These are phyloP conservation scores for Suillus spraguei DNA, from an alignment of 768 basidiomycete genomes.

Conservation along the genomic window DNA sequence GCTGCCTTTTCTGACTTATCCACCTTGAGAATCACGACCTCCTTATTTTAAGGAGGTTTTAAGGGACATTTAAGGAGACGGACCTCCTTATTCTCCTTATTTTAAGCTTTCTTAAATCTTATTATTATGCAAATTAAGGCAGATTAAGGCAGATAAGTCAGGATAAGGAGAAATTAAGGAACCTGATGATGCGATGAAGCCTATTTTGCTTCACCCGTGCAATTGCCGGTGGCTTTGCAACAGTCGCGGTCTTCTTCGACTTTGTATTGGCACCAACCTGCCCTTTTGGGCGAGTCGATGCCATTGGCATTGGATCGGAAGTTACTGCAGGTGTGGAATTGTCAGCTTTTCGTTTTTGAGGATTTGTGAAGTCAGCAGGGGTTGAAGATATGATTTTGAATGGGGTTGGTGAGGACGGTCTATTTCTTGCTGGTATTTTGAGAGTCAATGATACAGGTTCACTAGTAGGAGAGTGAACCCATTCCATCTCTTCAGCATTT, in stretches of 20 bases:
- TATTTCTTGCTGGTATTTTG: background rate
- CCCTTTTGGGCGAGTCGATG: background rate
- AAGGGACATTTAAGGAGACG: no score
- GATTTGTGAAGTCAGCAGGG: background rate
- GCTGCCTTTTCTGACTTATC: no score
- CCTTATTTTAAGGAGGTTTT: no score
- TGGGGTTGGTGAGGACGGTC: background rate
- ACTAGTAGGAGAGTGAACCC: slow-evolving; percentile 2
- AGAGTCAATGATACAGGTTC: background rate
- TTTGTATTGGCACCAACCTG: background rate
- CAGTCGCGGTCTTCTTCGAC: background rate
- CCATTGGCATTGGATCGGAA: background rate
- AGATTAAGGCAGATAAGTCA: no score
- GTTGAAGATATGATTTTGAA: no score
- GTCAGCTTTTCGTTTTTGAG: background rate
- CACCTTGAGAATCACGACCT: no score
- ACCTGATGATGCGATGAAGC: no score
- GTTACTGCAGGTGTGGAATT: background rate
- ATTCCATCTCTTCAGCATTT: slow-evolving; percentile 1
- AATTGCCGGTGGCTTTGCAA: background rate
- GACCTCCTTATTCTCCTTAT: no score
- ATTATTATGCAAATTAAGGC: no score
- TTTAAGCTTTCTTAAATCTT: no score
- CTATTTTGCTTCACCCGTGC: background rate
- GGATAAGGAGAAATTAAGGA: no score